A percentile compares a stretch with the other conserved stretches of the same genome.
Evolutionary conservation across 129 eudicot genomes (phyloP).

Genomic region (Chrysanthemum seticuspe): DNA sequence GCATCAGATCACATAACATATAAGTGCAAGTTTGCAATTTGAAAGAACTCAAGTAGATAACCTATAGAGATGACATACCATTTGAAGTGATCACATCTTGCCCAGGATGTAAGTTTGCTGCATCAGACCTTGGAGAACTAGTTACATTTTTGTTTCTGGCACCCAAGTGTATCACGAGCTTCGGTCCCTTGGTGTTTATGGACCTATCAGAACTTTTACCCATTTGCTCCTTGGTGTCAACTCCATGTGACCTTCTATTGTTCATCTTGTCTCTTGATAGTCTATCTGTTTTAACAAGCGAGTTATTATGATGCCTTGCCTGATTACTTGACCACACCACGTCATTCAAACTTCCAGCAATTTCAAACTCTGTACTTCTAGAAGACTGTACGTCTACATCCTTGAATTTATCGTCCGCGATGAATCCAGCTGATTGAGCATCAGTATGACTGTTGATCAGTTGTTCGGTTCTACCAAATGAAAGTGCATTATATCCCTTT

Average conservation of each 20-base stretch:
- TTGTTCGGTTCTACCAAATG: conserved; percentile 24
- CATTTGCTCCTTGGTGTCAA: conserved; percentile 31
- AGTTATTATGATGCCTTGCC: conserved; percentile 50
- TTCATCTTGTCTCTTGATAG: conserved; percentile 47
- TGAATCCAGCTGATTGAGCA: conserved; percentile 46
- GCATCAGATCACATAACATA: too few species aligned
- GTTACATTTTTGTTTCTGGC: conserved; percentile 51
- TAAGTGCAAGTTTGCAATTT: too few species aligned
- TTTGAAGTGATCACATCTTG: conserved; percentile 48
- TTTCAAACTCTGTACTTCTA: conserved; percentile 36
- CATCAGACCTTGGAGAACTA: conserved; percentile 73
- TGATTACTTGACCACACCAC: conserved; percentile 45
- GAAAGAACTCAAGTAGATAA: background rate
- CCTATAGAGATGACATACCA: conserved; percentile 42
- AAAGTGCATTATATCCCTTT: conserved; percentile 27
- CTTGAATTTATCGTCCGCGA: conserved; percentile 36
- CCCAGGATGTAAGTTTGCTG: conserved; percentile 52
- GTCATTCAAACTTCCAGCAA: conserved; percentile 47
- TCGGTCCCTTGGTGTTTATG: conserved; percentile 62
- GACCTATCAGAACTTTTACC: conserved; percentile 41
- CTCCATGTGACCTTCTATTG: conserved; percentile 39
- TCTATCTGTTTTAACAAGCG: conserved; percentile 37
- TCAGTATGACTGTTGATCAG: conserved; percentile 18
- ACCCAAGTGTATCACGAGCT: conserved; percentile 91
- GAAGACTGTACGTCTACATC: conserved; percentile 45